Evolutionary conservation across 2,329 filamentous ascomycete species (phyloP).

Genomic region (Fusarium miscanthi): DNA sequence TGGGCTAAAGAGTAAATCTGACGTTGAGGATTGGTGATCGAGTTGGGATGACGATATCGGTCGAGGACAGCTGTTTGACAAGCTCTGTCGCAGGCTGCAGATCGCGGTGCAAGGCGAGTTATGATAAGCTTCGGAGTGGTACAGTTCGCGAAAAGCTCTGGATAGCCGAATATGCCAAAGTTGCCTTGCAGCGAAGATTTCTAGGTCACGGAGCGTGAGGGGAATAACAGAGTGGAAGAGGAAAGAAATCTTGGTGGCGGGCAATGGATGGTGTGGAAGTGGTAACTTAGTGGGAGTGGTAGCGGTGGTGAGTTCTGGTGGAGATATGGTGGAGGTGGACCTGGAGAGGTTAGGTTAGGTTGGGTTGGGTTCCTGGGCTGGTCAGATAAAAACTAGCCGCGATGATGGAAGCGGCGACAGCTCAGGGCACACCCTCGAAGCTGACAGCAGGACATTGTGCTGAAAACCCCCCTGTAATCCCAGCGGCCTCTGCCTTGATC

Average conservation of each 20-base stretch:
- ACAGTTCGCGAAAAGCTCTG: constrained; percentile 4
- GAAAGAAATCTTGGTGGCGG: constrained; percentile 44
- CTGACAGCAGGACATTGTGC: constrained; percentile 1
- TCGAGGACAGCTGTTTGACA: constrained; percentile 45
- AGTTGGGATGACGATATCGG: constrained; percentile 27
- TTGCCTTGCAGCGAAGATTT: constrained; percentile 27
- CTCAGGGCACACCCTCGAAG: constrained; percentile 23
- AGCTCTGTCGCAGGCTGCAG: constrained; percentile 45
- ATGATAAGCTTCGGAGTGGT: constrained; percentile 25
- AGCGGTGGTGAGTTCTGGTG: constrained; percentile 42
- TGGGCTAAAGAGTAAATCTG: constrained; percentile 36
- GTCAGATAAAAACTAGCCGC: constrained; percentile 34
- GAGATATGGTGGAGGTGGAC: constrained; percentile 41
- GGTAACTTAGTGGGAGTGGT: constrained; percentile 24
- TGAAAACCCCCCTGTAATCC: constrained; percentile 23
- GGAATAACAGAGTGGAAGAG: constrained; percentile 31
- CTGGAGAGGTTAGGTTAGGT: constrained; percentile 33
- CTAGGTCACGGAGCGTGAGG: constrained; percentile 14
- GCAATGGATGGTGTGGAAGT: constrained; percentile 41
- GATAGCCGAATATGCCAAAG: constrained; percentile 7
- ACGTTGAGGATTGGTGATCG: constrained; percentile 13
- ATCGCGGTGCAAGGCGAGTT: constrained; percentile 27
- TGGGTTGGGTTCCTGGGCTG: constrained; percentile 7
- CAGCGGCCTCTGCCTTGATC: constrained; percentile 23
- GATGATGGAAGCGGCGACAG: constrained; percentile 42